Conservation (phyloP, 169 alveolate genomes). For the Plasmodium inui region DNA sequence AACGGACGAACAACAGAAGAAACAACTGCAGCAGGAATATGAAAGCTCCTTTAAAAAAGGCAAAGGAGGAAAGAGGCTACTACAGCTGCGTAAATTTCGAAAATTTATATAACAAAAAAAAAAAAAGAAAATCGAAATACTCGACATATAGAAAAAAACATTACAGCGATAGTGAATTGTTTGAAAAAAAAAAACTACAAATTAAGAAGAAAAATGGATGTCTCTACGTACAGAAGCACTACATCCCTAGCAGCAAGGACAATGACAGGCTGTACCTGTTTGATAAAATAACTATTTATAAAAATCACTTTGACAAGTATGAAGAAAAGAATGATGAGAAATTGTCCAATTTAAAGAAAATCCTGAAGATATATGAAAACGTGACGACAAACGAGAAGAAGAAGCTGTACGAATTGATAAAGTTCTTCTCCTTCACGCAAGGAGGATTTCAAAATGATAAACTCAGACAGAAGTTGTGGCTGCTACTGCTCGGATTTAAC, state of each 20-base stretch:
- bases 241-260: not conserved
- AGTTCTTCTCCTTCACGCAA: conserved; percentile 62
- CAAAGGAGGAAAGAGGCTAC: conserved; percentile 58
- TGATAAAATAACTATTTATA: conserved; percentile 45
- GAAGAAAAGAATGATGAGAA: conserved; percentile 33
- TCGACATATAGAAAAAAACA: conserved; percentile 34
- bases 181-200: conserved; percentile 20
- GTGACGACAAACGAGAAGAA: conserved; percentile 43
- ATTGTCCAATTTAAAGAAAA: conserved; percentile 37
- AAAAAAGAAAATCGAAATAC: conserved; percentile 47
- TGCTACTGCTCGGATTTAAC: conserved; percentile 63
- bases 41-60: conserved; percentile 57
- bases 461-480: conserved; percentile 64
- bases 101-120: conserved; percentile 66
- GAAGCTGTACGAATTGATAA: conserved; percentile 57
- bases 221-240: conserved; percentile 40
- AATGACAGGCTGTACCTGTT: conserved; percentile 19
- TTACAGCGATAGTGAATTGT: conserved; percentile 64
- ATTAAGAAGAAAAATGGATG: conserved; percentile 39
- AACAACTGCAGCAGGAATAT: conserved; percentile 8
- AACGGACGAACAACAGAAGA: not conserved
- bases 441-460: conserved; percentile 70
- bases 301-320: conserved; percentile 59
- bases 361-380: conserved; percentile 72
- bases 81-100: conserved; percentile 72